A percentile compares a stretch with the other conserved stretches of the same genome.
phyloP scores from a whole-genome alignment of 2,329 filamentous ascomycete species.

The Cryphonectria naterciae region DNA sequence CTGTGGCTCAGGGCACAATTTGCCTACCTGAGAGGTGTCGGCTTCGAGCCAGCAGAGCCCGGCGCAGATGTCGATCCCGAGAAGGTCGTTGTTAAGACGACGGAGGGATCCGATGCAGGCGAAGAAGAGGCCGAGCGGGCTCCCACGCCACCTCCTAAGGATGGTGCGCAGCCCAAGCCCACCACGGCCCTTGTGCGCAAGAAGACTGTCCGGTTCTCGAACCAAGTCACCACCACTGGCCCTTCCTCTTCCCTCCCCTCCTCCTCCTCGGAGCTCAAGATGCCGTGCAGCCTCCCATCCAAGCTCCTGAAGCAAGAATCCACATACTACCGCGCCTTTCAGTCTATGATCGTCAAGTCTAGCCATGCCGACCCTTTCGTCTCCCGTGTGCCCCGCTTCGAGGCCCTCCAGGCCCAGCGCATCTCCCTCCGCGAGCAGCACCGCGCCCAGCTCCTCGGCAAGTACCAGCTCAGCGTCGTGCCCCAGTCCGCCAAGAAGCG shows the following conservation, averaged over 20 bases:
- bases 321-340: constrained; percentile 88
- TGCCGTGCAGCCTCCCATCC: constrained; percentile 56
- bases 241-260: constrained; percentile 36
- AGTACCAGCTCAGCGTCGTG: constrained; percentile 75
- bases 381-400: constrained; percentile 82
- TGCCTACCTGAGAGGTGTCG: constrained; percentile 72
- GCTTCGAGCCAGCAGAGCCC: constrained; percentile 42
- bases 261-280: constrained; percentile 39
- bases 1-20: constrained; percentile 85
- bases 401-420: constrained; percentile 83
- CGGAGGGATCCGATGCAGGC: constrained; percentile 14
- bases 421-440: constrained; percentile 74
- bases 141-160: constrained; percentile 32
- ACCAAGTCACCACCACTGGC: constrained; percentile 47
- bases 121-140: constrained; percentile 39
- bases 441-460: constrained; percentile 80
- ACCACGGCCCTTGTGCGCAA: constrained; percentile 48
- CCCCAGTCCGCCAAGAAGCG: constrained; percentile 72
- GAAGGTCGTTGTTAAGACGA: constrained; percentile 33
- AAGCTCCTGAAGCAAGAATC: constrained; percentile 65
- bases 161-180: constrained; percentile 15
- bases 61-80: constrained; percentile 43
- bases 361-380: constrained; percentile 78
- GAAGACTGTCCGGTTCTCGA: constrained; percentile 78
- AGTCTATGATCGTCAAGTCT: constrained; percentile 70